phyloP scores from a whole-genome alignment of 1,284 basidiomycete genomes.

The Vanrija sp. region DNA sequence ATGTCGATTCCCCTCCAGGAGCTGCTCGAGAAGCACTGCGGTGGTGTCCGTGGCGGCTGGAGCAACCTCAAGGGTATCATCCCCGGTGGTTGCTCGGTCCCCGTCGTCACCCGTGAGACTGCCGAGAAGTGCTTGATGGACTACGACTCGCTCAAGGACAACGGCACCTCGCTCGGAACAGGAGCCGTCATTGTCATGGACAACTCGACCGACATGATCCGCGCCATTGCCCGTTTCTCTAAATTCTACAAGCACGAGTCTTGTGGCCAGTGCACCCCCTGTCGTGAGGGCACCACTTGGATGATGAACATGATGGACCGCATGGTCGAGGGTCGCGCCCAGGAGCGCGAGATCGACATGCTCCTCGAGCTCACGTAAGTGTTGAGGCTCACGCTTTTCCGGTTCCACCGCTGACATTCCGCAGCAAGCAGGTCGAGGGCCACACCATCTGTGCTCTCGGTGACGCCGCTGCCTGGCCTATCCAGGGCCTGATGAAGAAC shows the following conservation, averaged over 20 bases:
- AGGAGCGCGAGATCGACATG: conserved; percentile 96
- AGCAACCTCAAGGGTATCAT: conserved; percentile 88
- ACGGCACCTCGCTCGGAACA: conserved; percentile 89
- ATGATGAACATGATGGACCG: conserved; percentile 99
- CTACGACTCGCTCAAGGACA: conserved; percentile 95
- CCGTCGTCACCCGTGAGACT: conserved; percentile 78
- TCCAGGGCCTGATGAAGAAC: conserved; percentile 92
- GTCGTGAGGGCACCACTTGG: conserved; percentile 94
- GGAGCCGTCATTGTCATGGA: conserved; percentile 99
- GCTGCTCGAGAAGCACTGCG: conserved; percentile 93
- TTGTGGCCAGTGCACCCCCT: conserved; percentile 97
- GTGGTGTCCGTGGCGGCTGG: conserved; percentile 92
- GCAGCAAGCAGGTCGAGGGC: conserved; percentile 91
- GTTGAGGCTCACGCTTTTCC: not conserved
- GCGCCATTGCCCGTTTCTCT: conserved; percentile 88
- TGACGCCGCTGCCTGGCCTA: conserved; percentile 97
- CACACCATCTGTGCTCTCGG: conserved; percentile 94
- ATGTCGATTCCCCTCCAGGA: conserved; percentile 96
- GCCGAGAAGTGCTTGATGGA: conserved; percentile 95
- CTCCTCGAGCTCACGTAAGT: conserved; percentile 79
- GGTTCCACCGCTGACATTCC: conserved; percentile 15
- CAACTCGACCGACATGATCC: conserved; percentile 90
- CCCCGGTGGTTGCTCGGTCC: conserved; percentile 92
- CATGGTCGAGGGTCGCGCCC: conserved; percentile 73
- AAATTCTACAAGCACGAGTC: conserved; percentile 98